Evolutionary conservation across 257 asterid genomes (phyloP).

Genomic region (Capsicum baccatum): DNA sequence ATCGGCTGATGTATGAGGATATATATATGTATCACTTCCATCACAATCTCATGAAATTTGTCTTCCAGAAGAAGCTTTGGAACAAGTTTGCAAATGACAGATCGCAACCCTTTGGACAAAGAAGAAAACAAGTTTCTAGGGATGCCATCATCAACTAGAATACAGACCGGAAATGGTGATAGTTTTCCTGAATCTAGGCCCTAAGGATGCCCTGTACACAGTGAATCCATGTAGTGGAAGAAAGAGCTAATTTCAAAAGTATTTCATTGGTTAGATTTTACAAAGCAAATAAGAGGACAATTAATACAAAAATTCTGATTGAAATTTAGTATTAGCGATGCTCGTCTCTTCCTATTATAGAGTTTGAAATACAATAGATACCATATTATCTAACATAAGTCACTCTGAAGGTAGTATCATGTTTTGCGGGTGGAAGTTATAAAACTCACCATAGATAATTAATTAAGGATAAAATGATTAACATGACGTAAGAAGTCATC

Average conservation of each 20-base stretch:
- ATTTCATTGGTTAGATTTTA: neutral
- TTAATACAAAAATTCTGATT: neutral
- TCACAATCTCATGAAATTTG: neutral
- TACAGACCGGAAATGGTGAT: neutral
- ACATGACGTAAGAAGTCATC: neutral
- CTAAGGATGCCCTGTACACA: neutral
- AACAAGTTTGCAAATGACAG: neutral
- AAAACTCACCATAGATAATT: neutral
- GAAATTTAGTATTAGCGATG: neutral
- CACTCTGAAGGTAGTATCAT: neutral
- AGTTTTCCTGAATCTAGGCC: neutral
- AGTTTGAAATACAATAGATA: neutral
- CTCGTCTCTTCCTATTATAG: neutral
- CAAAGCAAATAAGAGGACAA: conserved; percentile 3
- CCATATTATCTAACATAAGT: neutral
- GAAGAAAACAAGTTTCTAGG: neutral
- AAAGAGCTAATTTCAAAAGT: conserved; percentile 5
- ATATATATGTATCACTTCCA: conserved; percentile 7
- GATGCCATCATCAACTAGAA: neutral
- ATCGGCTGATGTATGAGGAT: neutral
- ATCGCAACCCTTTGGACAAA: neutral
- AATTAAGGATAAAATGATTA: too few relatives aligned
- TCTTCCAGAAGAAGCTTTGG: neutral
- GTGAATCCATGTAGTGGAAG: conserved; percentile 4
- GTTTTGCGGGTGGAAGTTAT: neutral